Conservation (phyloP, 495 filamentous ascomycete species). For the Geopyxis carbonaria region DNA sequence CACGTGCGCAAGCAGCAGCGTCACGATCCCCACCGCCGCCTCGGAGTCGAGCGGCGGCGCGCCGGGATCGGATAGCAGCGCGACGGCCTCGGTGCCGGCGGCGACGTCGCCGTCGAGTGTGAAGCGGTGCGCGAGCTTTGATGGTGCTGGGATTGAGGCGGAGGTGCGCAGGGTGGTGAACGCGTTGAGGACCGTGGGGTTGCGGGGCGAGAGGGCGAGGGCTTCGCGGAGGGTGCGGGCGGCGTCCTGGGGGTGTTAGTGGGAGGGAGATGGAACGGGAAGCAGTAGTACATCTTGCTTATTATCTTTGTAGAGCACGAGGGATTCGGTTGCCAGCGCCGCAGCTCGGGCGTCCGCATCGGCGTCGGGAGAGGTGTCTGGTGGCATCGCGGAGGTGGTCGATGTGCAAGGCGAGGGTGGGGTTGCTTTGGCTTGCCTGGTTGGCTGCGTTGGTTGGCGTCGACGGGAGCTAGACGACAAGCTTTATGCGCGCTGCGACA, state of each 20-base stretch:
- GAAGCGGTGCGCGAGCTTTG: slow-evolving; percentile 40
- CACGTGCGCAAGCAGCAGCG: slow-evolving; percentile 34
- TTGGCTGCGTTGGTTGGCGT: too few species aligned
- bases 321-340: slow-evolving; percentile 17
- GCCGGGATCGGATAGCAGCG: slow-evolving; percentile 37
- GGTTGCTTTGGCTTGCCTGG: too few species aligned
- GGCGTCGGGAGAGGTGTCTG: not conserved
- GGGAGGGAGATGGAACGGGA: slow-evolving; percentile 1
- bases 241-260: slow-evolving; percentile 31
- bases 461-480: too few species aligned
- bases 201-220: slow-evolving; percentile 40
- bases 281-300: slow-evolving; percentile 14
- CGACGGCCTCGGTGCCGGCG: slow-evolving; percentile 41
- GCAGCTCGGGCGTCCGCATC: slow-evolving; percentile 10
- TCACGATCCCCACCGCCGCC: slow-evolving; percentile 37
- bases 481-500: too few species aligned
- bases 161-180: slow-evolving; percentile 20
- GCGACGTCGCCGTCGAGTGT: slow-evolving; percentile 34
- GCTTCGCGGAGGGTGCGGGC: slow-evolving; percentile 46
- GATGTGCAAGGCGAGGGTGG: not conserved
- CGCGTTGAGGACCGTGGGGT: slow-evolving; percentile 24
- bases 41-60: slow-evolving; percentile 34
- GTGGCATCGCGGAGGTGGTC: not conserved
- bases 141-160: slow-evolving; percentile 27
- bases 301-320: slow-evolving; percentile 15